Percentiles rank a stretch among this genome's conserved stretches.
Conservation (phyloP, 345 rosid genomes). For the Ceriops decandra region DNA sequence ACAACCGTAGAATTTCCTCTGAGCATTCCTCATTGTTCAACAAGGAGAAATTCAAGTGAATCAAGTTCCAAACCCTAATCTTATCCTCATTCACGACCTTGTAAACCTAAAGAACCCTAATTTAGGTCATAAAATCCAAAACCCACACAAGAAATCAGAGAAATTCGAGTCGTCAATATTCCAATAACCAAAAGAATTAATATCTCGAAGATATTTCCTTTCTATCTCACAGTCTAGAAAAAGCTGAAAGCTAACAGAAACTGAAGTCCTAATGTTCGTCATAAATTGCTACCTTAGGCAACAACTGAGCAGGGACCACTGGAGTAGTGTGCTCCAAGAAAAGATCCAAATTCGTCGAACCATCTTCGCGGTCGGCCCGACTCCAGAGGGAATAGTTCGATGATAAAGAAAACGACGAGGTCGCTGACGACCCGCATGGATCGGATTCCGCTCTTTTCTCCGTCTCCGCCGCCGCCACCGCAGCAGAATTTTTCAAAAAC, state of each 20-base stretch:
- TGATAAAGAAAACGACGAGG: constrained; percentile 18
- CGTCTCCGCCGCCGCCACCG: constrained; percentile 19
- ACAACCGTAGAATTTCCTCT: too few relatives aligned
- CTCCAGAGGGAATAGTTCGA: constrained; percentile 40
- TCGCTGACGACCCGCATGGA: constrained; percentile 32
- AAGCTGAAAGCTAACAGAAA: neutral
- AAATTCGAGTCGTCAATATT: too few relatives aligned
- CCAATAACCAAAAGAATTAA: too few relatives aligned
- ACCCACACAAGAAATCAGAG: neutral
- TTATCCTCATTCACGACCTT: neutral
- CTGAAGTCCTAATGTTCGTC: neutral
- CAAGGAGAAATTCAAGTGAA: too few relatives aligned
- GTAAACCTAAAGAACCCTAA: neutral
- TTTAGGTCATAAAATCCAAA: neutral
- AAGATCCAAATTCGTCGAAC: constrained; percentile 76
- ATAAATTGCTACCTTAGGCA: constrained; percentile 51
- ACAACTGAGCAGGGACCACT: constrained; percentile 48
- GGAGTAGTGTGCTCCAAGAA: constrained; percentile 88
- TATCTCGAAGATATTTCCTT: too few relatives aligned
- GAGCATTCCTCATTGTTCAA: too few relatives aligned
- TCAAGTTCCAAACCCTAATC: too few relatives aligned
- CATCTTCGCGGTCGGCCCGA: constrained; percentile 16
- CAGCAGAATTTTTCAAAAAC: constrained; percentile 24
- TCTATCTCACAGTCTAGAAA: neutral
- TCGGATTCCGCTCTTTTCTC: constrained; percentile 31